Conservation (phyloP, 208 protist genomes). For the Borovskyia barvae region DNA sequence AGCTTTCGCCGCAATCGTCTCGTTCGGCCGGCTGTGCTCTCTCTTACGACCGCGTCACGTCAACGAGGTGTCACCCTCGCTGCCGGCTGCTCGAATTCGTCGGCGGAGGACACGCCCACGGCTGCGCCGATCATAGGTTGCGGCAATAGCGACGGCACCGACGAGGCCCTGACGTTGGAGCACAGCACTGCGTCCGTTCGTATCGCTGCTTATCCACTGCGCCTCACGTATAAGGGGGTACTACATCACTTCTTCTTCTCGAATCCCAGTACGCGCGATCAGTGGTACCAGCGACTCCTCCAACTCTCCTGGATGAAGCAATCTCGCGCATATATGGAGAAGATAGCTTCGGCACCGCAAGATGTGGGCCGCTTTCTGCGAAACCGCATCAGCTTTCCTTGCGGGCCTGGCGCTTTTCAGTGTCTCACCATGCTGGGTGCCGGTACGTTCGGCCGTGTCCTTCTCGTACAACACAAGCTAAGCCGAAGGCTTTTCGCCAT, state of each 20-base stretch:
- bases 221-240: constrained; percentile 37
- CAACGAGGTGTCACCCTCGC: neutral
- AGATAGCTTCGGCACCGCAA: constrained; percentile 22
- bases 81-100: neutral
- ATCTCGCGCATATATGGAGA: constrained; percentile 11
- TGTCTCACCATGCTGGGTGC: constrained; percentile 60
- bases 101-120: neutral
- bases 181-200: constrained; percentile 17
- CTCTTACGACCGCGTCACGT: constrained; percentile 7
- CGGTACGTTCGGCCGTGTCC: constrained; percentile 74
- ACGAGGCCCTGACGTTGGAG: constrained; percentile 8
- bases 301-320: constrained; percentile 32
- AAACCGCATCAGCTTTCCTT: constrained; percentile 36
- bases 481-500: constrained; percentile 59
- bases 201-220: constrained; percentile 51
- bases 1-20: constrained; percentile 24
- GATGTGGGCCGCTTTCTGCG: constrained; percentile 36
- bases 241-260: constrained; percentile 76
- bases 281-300: constrained; percentile 43
- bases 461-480: constrained; percentile 66
- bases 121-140: neutral
- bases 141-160: constrained; percentile 3
- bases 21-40: constrained; percentile 21
- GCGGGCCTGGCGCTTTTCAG: constrained; percentile 51
- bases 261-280: constrained; percentile 32